Base-by-base conservation (phyloP, 2,329 filamentous ascomycete species). In the Immersiporthe knoxdaviesiana region DNA sequence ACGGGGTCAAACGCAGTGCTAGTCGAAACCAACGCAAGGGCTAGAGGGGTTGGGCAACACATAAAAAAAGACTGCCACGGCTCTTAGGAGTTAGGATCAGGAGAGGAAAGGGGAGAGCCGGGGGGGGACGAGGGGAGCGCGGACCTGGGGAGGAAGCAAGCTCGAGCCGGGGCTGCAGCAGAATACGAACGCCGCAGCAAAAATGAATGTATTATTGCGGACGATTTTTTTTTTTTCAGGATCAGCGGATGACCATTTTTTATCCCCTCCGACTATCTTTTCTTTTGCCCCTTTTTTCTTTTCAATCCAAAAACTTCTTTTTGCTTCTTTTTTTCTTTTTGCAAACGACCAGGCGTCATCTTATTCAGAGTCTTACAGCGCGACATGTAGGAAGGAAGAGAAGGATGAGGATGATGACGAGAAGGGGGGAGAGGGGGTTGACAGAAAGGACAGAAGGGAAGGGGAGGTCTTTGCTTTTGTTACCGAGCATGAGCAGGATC, bases 291-390 rank as follows among this genome's bases (percentile, higher is more conserved):
- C 21, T 47, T n/a, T 47, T 18, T 32, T 21, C 16, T 59, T 27
- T 54, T 60, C 27, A 62, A 56, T 60, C 44, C 39, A 68, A 63
- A 62, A 18, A 4, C 10, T 30, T 60, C 12, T 44, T 27, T 11
- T 35, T 30, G 37, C 12, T 44, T 27, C 5, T 35, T 35, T 35
- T 4, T 35, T 35, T 8, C 4, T 35, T 61, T 30, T 44, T 62
- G 41, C 54, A 62, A 65, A 60, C 27, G 67, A 54, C 62, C 62
- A 61, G 56, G 67, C 62, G 67, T 68, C 62, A 52, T 44, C 47
- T 5, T 47, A n/a, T 47, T 39, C 61, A 64, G 16, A 59, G 50
- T 50, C 54, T 37, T 50, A 18, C 60, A 50, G 61, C 52, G 66
- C 52, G 39, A 64, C 32, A 59, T n/a, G 52, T 32, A 56, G 24